Evolutionary conservation across 1,284 basidiomycete species (phyloP), one percentile per base, ranked within the genome.

Genomic region (Apiotrichum mycotoxinovorans): DNA sequence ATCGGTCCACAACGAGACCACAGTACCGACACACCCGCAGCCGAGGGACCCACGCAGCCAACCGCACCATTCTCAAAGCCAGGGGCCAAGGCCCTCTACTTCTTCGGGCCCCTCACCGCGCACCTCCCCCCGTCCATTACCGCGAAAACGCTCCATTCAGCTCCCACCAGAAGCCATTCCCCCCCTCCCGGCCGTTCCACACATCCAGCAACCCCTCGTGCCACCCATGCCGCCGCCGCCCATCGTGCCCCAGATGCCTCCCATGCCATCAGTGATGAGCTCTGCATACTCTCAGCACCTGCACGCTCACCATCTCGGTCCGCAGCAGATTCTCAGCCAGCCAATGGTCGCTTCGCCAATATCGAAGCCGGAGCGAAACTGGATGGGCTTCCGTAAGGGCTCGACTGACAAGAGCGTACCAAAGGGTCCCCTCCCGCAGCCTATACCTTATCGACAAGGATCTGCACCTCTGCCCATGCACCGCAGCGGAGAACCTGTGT

Each of bases 221-320:
- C n/a, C 45, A n/a, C 45, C 45, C 23, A 33, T 46, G 27, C 45
- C 45, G 27, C 45, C 44, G 27, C 45, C 45, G 11, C 45, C 40
- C 20, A 22, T 11, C 23, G 40, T 15, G n/a, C 40, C 40, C 14
- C 40, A 41, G 40, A 23, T 41, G 40, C 40, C 45, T 3, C 17
- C 45, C 18, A 25, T 46, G 12, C 45, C 45, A 5, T n/a, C 26
- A 18, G 9, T 34, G 30, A 30, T 30, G 30, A 12, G 30, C 12
- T 30, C 30, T 7, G 30, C 30, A 12, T 30, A 30, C 17, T 15
- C 17, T 4, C 35, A 37, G 14, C 35, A 30, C 15, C 4, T 3
- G 37, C 37, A 8, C 15, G 8, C 37, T n/a, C 17, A 5, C 12
- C 37, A 3, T 17, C 12, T n/a, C 15, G 15, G 3, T n/a, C 37